A percentile compares a stretch with the other conserved stretches of the same genome.
Conservation (phyloP, 176 grass and related monocot genomes). For the Carex scoparia region DNA sequence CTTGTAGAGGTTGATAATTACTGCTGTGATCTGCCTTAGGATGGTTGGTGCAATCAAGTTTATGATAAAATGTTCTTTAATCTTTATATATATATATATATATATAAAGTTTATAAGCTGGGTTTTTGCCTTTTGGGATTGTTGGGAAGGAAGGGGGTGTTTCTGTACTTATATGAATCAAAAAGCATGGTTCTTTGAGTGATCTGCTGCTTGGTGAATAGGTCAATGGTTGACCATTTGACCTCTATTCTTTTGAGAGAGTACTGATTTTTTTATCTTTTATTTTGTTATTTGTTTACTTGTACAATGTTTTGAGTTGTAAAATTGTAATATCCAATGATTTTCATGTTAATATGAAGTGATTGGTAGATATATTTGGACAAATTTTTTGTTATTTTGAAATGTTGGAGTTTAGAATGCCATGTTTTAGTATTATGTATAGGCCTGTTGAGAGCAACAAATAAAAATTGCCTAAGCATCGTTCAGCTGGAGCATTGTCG, state of each 20-base stretch:
- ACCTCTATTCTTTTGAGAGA: constrained; percentile 7
- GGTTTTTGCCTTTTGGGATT: not conserved
- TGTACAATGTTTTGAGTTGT: not conserved
- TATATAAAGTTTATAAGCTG: not conserved
- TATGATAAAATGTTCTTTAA: constrained; percentile 9
- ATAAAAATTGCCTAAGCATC: no score
- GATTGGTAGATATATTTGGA: not conserved
- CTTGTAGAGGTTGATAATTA: not conserved
- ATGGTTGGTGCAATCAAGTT: not conserved
- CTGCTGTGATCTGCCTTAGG: not conserved
- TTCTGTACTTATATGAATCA: constrained; percentile 4
- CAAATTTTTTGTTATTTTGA: not conserved
- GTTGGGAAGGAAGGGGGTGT: not conserved
- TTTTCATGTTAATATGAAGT: constrained; percentile 6
- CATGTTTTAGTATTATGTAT: not conserved
- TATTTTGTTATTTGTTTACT: not conserved
- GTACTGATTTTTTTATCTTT: not conserved
- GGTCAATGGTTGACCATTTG: not conserved
- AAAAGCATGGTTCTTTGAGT: not conserved
- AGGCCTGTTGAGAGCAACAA: not conserved
- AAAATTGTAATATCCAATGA: constrained; percentile 4
- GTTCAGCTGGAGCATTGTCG: no score
- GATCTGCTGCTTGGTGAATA: not conserved
- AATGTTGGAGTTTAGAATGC: not conserved
- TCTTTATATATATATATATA: not conserved